Evolutionary conservation across 345 rosid genomes (phyloP).

Genomic region (Viola odorata): DNA sequence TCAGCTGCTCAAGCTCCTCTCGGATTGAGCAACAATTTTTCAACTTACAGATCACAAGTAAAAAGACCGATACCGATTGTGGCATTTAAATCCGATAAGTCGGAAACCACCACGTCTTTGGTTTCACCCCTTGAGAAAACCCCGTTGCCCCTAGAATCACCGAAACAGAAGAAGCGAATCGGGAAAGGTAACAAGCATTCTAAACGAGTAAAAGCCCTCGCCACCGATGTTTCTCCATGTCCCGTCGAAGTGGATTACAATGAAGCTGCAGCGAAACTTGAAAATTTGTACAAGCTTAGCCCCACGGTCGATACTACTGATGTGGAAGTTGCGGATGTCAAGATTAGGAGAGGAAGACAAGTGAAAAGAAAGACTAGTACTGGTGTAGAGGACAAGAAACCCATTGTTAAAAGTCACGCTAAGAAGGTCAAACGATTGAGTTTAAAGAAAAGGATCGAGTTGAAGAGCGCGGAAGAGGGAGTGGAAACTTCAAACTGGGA

Average conservation of each 20-base stretch:
- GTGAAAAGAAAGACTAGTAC: constrained; percentile 41
- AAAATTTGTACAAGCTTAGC: constrained; percentile 72
- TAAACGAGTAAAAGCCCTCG: constrained; percentile 26
- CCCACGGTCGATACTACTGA: constrained; percentile 35
- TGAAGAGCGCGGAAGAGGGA: constrained; percentile 40
- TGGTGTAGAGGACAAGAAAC: constrained; percentile 14
- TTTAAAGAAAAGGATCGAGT: constrained; percentile 58
- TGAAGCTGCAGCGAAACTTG: constrained; percentile 90
- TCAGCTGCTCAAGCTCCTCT: constrained; percentile 68
- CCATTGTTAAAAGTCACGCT: constrained; percentile 39
- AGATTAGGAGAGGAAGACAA: constrained; percentile 22
- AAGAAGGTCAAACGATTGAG: constrained; percentile 56
- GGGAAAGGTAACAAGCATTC: constrained; percentile 35
- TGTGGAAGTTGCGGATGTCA: constrained; percentile 29
- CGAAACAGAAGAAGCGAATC: constrained; percentile 37
- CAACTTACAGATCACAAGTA: constrained; percentile 28
- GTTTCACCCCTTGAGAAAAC: constrained; percentile 41
- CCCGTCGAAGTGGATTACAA: constrained; percentile 63
- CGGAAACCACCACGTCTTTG: constrained; percentile 36
- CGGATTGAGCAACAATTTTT: constrained; percentile 43
- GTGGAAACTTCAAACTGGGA: constrained; percentile 8
- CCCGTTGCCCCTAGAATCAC: constrained; percentile 40
- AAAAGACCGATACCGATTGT: constrained; percentile 49
- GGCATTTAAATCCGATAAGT: constrained; percentile 65
- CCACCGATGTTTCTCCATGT: constrained; percentile 29